Conservation (phyloP, 139 green algal genomes). For the Chlorella sp. region DNA sequence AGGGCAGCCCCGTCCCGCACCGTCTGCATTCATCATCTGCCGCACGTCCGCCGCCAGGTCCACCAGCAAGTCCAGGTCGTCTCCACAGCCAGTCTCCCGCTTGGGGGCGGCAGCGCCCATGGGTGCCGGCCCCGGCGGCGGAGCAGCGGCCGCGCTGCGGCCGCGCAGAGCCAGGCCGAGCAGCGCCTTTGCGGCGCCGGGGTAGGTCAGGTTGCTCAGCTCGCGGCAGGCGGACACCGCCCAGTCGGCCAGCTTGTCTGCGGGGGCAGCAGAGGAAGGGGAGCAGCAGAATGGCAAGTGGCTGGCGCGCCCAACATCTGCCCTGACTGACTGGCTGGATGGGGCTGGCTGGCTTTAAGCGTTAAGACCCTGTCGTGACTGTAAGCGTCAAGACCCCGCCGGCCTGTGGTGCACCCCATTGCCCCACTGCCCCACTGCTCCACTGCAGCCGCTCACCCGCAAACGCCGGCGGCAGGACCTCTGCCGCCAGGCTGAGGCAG, state of each 20-base stretch:
- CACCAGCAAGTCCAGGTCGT: slow-evolving; percentile 17
- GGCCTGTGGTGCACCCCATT: too few relatives aligned
- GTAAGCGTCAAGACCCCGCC: too few relatives aligned
- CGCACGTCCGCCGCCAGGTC: background rate
- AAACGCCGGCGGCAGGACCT: slow-evolving; percentile 5
- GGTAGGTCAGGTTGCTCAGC: background rate
- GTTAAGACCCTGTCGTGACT: too few relatives aligned
- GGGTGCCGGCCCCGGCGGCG: background rate
- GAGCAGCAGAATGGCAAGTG: too few relatives aligned
- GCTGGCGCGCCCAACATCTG: too few relatives aligned
- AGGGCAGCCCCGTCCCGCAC: too few relatives aligned
- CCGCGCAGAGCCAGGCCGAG: slow-evolving; percentile 14
- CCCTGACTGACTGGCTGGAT: too few relatives aligned
- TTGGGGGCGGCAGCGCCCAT: background rate
- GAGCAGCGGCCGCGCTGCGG: background rate
- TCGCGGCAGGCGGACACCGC: background rate
- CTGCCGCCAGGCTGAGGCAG: slow-evolving; percentile 2
- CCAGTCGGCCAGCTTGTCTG: slow-evolving; percentile 18
- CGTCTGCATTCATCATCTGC: too few relatives aligned
- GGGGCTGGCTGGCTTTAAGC: too few relatives aligned
- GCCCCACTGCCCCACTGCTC: too few relatives aligned
- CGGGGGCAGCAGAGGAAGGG: background rate
- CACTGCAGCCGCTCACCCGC: background rate
- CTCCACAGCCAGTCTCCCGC: background rate
- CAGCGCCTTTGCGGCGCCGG: slow-evolving; percentile 5